These are phyloP conservation scores for Limtongia smithiae DNA, from an alignment of 805 yeast species.

Conservation along the genomic window DNA sequence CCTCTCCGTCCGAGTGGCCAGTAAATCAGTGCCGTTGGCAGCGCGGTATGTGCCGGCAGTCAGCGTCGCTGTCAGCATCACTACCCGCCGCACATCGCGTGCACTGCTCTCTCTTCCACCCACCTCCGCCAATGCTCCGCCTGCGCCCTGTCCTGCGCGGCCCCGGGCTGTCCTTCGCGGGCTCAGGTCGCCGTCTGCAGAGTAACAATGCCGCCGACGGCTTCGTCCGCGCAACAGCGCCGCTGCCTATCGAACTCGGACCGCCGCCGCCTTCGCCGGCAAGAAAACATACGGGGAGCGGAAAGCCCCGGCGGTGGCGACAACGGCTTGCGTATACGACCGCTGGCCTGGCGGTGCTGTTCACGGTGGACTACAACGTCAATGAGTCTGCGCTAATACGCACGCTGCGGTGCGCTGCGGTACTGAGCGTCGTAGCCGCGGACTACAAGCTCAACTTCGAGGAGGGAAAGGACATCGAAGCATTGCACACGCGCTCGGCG, in stretches of 20 bases:
- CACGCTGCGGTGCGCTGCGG: conserved; percentile 50
- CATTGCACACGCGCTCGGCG: conserved; percentile 59
- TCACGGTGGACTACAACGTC: conserved; percentile 39
- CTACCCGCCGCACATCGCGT: too few species aligned
- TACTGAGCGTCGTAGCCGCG: conserved; percentile 50
- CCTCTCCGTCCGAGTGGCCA: too few species aligned
- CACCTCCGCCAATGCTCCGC: too few species aligned
- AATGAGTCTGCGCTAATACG: conserved; percentile 53
- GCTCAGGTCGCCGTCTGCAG: too few species aligned
- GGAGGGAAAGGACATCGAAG: conserved; percentile 46
- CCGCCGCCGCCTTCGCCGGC: not conserved
- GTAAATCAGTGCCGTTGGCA: too few species aligned
- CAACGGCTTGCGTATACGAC: conserved; percentile 1
- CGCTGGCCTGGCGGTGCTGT: conserved; percentile 30
- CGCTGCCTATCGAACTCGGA: not conserved
- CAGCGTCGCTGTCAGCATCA: too few species aligned
- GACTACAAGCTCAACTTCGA: conserved; percentile 58
- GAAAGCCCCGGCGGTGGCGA: not conserved
- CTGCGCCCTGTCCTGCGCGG: too few species aligned
- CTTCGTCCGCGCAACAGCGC: not conserved
- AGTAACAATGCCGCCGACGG: too few species aligned
- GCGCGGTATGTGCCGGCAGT: too few species aligned
- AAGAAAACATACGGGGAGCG: not conserved
- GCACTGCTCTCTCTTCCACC: too few species aligned
- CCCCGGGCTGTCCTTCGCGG: too few species aligned